Percentiles rank a stretch among this genome's conserved stretches.
phyloP scores from a whole-genome alignment of 768 basidiomycete genomes.

The Pleurotus citrinopileatus region DNA sequence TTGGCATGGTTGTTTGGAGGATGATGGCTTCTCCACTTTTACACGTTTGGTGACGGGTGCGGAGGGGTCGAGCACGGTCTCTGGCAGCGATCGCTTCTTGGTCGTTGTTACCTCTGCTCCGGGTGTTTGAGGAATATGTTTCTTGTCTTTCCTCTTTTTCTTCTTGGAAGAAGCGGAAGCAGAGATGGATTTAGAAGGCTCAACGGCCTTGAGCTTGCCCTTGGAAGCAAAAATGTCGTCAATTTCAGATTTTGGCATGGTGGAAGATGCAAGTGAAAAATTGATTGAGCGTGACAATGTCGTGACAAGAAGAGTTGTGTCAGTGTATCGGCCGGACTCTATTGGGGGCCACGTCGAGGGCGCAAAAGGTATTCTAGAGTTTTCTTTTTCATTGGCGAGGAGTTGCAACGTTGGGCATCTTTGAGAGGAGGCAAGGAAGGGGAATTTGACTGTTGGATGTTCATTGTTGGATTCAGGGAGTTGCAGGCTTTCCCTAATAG shows the following conservation, averaged over 20 bases:
- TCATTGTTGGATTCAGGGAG: no score
- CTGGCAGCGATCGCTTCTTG: slow-evolving; percentile 42
- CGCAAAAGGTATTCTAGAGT: no score
- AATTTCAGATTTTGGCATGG: slow-evolving; percentile 69
- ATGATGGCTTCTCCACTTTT: slow-evolving; percentile 31
- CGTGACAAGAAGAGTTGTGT: no score
- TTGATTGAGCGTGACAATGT: slow-evolving; percentile 6
- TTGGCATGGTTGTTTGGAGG: no score
- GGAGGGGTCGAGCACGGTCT: slow-evolving; percentile 71
- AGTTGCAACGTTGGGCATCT: no score
- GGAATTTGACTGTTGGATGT: no score
- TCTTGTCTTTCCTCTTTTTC: slow-evolving; percentile 44
- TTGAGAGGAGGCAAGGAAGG: no score
- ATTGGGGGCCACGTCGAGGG: no score
- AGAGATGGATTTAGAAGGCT: slow-evolving; percentile 25
- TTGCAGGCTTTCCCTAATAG: no score
- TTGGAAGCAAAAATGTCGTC: slow-evolving; percentile 78
- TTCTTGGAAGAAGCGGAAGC: no score
- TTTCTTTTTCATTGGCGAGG: no score
- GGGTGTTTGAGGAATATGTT: slow-evolving; percentile 22
- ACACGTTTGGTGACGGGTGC: slow-evolving; percentile 32
- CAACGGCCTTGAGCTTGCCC: slow-evolving; percentile 27
- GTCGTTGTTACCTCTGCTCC: slow-evolving; percentile 17
- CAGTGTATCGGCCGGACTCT: no score
- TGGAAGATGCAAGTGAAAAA: slow-evolving; percentile 6